Evolutionary conservation across 208 protist genomes (phyloP).

Genomic region (Porcisia hertigi): DNA sequence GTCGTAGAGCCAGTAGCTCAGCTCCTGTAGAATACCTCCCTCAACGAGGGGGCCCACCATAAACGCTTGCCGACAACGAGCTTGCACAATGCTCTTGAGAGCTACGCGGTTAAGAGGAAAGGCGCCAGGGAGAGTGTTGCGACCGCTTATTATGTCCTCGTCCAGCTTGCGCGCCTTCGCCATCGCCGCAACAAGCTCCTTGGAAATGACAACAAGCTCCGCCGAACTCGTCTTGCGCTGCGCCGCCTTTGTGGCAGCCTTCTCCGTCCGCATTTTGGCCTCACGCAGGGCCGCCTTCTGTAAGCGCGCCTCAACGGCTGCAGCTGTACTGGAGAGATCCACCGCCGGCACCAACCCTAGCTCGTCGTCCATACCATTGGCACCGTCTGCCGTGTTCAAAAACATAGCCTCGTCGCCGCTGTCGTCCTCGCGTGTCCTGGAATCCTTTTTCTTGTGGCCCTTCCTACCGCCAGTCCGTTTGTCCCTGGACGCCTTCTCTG

Average conservation of each 20-base stretch:
- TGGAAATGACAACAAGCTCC: constrained; percentile 21
- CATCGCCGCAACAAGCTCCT: constrained; percentile 31
- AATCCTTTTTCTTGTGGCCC: neutral
- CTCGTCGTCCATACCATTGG: constrained; percentile 4
- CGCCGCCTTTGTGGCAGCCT: constrained; percentile 17
- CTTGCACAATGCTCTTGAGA: constrained; percentile 43
- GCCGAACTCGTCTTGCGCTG: constrained; percentile 21
- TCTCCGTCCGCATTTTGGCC: constrained; percentile 25
- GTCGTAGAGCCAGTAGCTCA: constrained; percentile 83
- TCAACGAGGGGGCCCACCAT: constrained; percentile 57
- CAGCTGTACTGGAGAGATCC: constrained; percentile 12
- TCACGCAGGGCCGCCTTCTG: constrained; percentile 24
- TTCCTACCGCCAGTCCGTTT: constrained; percentile 11
- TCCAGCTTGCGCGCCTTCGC: constrained; percentile 33
- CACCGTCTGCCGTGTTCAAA: constrained; percentile 7
- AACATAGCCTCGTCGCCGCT: constrained; percentile 9
- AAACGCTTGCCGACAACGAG: constrained; percentile 44
- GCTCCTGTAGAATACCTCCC: constrained; percentile 71
- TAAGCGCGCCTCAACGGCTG: constrained; percentile 17
- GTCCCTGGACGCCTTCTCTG: constrained; percentile 18
- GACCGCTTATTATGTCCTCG: constrained; percentile 24
- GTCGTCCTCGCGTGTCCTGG: constrained; percentile 3
- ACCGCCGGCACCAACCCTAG: constrained; percentile 17
- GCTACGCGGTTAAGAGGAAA: constrained; percentile 66
- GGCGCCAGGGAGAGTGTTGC: constrained; percentile 14